These are phyloP conservation scores for Yamadazyma triangularis DNA, from an alignment of 1,139 yeast genomes.

Conservation along the genomic window DNA sequence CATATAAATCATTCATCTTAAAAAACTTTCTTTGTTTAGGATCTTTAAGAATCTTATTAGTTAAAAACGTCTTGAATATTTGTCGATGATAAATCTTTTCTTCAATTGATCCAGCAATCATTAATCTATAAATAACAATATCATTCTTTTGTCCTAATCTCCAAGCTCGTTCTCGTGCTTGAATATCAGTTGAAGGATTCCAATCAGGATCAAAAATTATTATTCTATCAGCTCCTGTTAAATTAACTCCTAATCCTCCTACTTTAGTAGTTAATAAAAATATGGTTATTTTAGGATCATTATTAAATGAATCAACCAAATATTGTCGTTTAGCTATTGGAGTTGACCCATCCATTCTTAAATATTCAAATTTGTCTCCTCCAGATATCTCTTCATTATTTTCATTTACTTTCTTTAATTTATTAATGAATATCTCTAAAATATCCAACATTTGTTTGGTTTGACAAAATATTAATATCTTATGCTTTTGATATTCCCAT, in stretches of 20 bases:
- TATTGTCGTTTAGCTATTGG: constrained; percentile 71
- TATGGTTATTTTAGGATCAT: constrained; percentile 50
- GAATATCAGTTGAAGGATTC: constrained; percentile 97
- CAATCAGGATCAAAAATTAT: constrained; percentile 96
- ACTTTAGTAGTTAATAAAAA: constrained; percentile 89
- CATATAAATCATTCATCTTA: constrained; percentile 88
- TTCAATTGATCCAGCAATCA: constrained; percentile 95
- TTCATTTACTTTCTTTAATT: constrained; percentile 29
- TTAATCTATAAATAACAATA: constrained; percentile 85
- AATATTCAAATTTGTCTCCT: constrained; percentile 35
- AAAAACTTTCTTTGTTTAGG: constrained; percentile 93
- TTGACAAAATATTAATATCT: constrained; percentile 81
- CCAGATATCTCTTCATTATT: constrained; percentile 8
- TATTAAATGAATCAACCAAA: constrained; percentile 78
- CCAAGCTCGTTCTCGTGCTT: constrained; percentile 98
- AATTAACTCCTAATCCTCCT: constrained; percentile 91
- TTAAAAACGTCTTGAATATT: constrained; percentile 88
- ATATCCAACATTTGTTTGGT: constrained; percentile 93
- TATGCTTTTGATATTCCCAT: constrained; percentile 77
- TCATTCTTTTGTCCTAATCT: constrained; percentile 91
- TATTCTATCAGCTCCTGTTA: constrained; percentile 94
- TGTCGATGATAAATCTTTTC: constrained; percentile 96
- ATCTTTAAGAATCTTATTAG: constrained; percentile 90
- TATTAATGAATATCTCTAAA: constrained; percentile 55
- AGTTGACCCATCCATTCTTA: constrained; percentile 95